A percentile compares a stretch with the other conserved stretches of the same genome.
These are phyloP conservation scores for Ashbya aceris DNA, from an alignment of 1,139 yeast genomes.

Conservation along the genomic window DNA sequence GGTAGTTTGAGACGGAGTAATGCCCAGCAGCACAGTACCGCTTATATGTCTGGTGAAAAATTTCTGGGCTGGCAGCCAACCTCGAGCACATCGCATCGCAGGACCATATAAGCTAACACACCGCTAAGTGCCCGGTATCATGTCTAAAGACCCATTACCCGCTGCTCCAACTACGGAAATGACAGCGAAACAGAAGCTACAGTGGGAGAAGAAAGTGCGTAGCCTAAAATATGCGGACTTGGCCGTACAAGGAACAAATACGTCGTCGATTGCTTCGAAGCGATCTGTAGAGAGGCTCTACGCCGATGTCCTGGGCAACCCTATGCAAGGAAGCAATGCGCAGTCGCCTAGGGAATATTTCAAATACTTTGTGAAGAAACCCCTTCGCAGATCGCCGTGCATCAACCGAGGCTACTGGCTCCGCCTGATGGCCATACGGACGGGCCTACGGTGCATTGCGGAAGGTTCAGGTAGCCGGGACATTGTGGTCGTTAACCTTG, in stretches of 20 bases:
- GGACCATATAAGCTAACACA: too few relatives aligned
- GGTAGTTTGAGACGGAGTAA: too few relatives aligned
- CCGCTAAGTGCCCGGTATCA: too few relatives aligned
- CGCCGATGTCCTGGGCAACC: constrained; percentile 35
- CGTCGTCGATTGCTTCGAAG: constrained; percentile 75
- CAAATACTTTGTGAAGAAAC: constrained; percentile 57
- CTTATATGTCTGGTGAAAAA: too few relatives aligned
- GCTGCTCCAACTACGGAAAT: background rate
- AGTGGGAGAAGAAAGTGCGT: constrained; percentile 42
- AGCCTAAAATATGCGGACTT: constrained; percentile 46
- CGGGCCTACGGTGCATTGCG: constrained; percentile 40
- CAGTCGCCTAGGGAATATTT: constrained; percentile 40
- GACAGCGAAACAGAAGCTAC: constrained; percentile 23
- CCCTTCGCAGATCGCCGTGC: constrained; percentile 61
- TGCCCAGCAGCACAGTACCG: too few relatives aligned
- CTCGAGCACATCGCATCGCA: too few relatives aligned
- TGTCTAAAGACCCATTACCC: background rate
- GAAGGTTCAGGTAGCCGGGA: constrained; percentile 19
- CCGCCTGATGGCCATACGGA: constrained; percentile 61
- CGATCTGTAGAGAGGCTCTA: constrained; percentile 69
- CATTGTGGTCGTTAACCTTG: constrained; percentile 51
- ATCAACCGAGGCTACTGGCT: constrained; percentile 82
- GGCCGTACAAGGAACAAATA: constrained; percentile 74
- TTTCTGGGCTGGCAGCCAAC: too few relatives aligned
- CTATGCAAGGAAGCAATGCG: constrained; percentile 18